A percentile compares a stretch with the other conserved stretches of the same genome.
These are phyloP conservation scores for Blastomyces gilchristii DNA, from an alignment of 2,329 filamentous ascomycete genomes.

Conservation along the genomic window DNA sequence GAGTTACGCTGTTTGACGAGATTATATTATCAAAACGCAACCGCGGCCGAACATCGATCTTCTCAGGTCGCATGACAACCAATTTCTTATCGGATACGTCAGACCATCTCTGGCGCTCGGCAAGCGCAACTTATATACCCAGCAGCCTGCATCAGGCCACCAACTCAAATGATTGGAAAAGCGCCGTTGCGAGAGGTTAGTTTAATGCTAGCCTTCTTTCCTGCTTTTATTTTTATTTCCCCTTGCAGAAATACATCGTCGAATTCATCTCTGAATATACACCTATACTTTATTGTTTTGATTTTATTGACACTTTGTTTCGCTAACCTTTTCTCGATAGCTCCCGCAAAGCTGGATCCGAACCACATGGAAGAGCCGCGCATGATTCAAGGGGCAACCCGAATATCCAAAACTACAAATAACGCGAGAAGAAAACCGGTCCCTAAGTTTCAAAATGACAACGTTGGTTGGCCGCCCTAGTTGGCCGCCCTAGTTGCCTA, in stretches of 20 bases:
- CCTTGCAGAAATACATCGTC: neutral
- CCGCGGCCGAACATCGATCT: conserved; percentile 48
- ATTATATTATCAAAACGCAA: conserved; percentile 56
- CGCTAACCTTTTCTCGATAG: conserved; percentile 37
- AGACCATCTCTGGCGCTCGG: conserved; percentile 55
- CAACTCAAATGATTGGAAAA: conserved; percentile 42
- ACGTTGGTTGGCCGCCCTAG: neutral
- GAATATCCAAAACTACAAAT: conserved; percentile 40
- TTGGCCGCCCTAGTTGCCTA: too few species aligned
- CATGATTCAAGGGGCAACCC: conserved; percentile 77
- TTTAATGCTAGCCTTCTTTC: conserved; percentile 27
- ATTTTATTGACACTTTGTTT: neutral
- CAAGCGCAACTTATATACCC: conserved; percentile 47
- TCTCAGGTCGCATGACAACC: conserved; percentile 40
- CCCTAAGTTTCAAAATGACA: conserved; percentile 15
- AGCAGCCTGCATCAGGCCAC: conserved; percentile 39
- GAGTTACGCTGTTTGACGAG: conserved; percentile 53
- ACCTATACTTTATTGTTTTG: neutral
- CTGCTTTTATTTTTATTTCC: neutral
- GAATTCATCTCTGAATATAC: neutral
- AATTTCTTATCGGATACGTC: conserved; percentile 53
- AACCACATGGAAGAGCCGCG: conserved; percentile 85
- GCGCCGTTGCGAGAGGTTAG: conserved; percentile 43
- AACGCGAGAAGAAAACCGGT: conserved; percentile 35
- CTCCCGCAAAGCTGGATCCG: conserved; percentile 74